Evolutionary conservation across 352 stramenopile species (phyloP), one percentile per base, ranked within the genome.

Genomic region (Pythium rhizo-oryzae): DNA sequence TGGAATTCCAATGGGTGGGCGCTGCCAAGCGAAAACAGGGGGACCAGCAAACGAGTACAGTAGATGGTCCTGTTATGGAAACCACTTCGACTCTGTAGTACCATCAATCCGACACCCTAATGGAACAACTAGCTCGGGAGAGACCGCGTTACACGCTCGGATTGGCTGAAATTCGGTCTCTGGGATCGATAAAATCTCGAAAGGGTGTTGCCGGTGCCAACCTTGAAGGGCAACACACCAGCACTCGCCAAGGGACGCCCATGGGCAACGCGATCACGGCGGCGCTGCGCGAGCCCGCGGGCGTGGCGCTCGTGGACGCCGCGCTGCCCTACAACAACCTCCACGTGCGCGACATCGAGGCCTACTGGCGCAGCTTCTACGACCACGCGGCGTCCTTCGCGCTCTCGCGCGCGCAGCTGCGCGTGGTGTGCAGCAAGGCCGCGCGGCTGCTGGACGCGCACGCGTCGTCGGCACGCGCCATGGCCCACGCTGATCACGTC

Each of bases 281-380:
- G 21, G 82, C 80, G 53, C 64, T 90, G 50, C 81, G 72, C 43
- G 78, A 89, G 52, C 81, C 56, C 0, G 67, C 71, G 37, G 60
- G 66, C 0, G 78, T 87, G 23, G 70, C 44, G 41, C 75, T 94
- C 46, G 76, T 67, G 33, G 80, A 92, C 16, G 84, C 71, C 33
- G 81, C 94, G 54, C 41, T 86, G 11, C 83, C 88, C 16, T 96
- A 88, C 57, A 85, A 94, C 60, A 88, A 92, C 64, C 78, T 96
- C 33, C 74, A 73, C 6, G 69, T 92, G 23, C 67, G 67, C 21
- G 83, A 90, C 63, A 79, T 96, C n/a, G 87, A 96, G 67, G 76
- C 75, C 49, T 89, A 91, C 61, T 96, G 88, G 88, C 84, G 84
- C 41, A 87, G 74, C 58, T 96, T 96, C 71, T 96, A 92, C 67